Evolutionary conservation across 176 grass and related monocot genomes (phyloP), one percentile per base, ranked within the genome.

Genomic region (Urochloa ruziziensis): DNA sequence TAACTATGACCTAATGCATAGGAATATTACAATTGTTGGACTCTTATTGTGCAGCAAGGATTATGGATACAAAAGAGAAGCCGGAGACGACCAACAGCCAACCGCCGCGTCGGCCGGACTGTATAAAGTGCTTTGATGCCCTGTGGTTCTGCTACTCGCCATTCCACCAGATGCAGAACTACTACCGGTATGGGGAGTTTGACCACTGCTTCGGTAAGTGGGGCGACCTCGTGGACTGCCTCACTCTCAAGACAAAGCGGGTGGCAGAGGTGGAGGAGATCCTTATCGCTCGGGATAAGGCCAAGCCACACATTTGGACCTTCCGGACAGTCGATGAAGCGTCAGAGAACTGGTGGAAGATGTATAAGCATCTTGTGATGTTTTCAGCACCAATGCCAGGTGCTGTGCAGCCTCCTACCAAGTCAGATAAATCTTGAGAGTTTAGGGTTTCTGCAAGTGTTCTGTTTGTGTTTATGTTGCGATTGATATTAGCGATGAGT

Each of bases 111-210:
- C 48, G 74, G 3, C 80, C 74, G 47, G 92, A 94, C 57, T 95
- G 93, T 89, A 89, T 87, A 71, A 98, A 98, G 67, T 95, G 85
- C 63, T 98, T 98, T 30, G 93, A 98, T 32, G 79, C 80, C 10
- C 89, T 98, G n/a, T 98, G 89, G 89, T 98, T 95, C 80, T 98
- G 93, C 89, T 95, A 95, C 87, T 92, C 96, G n/a, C 96, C 96
- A 30, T 94, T 85, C 83, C 79, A 96, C 84, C 93, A 96, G 85
- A 92, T 99, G 96, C 89, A 99, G 84, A 52, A 29, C 62, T 99
- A 99, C 65, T 94, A 96, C 83, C 86, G 93, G 74, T 14, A 79
- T 56, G 96, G 92, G n/a, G 87, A 90, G 5, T 96, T 92, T 40
- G 93, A 96, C 83, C 89, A 56, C 83, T 99, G 93, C 79, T 96